Percentiles rank a stretch among this genome's conserved stretches.
Conservation (phyloP, 2,329 filamentous ascomycete species). For the Diaporthe citri region DNA sequence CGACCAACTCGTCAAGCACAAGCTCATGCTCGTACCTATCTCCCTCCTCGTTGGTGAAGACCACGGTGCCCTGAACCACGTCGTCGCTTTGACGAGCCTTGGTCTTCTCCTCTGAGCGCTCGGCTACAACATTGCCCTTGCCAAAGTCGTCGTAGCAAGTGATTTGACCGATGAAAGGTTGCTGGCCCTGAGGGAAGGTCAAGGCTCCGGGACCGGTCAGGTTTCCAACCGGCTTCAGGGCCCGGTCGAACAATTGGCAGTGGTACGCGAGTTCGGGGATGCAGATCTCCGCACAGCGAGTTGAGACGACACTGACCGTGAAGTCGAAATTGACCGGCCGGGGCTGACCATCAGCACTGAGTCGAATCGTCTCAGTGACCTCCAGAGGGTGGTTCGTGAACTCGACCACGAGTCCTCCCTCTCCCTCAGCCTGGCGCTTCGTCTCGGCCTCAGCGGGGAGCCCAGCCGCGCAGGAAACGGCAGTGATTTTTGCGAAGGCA, state of each 20-base stretch:
- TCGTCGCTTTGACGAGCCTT: conserved; percentile 1
- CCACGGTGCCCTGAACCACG: not conserved
- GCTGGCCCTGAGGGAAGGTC: not conserved
- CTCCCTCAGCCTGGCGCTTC: conserved; percentile 3
- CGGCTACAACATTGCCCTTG: not conserved
- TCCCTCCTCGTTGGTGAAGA: conserved; percentile 19
- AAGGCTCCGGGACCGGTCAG: not conserved
- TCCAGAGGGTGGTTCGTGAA: conserved; percentile 10
- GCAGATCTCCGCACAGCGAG: conserved; percentile 14
- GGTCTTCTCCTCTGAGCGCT: not conserved
- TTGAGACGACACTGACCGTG: not conserved
- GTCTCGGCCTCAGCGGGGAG: not conserved
- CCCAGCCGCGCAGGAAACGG: not conserved
- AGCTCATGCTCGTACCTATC: conserved; percentile 19
- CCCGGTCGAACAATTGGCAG: conserved; percentile 11
- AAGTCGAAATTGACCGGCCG: conserved; percentile 4
- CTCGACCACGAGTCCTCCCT: not conserved
- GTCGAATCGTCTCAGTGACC: conserved; percentile 15
- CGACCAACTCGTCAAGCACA: not conserved
- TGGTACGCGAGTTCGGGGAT: conserved; percentile 3
- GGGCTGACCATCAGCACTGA: conserved; percentile 2
- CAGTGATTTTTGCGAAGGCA: not conserved
- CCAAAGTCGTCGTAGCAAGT: conserved; percentile 18
- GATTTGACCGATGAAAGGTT: conserved; percentile 16
- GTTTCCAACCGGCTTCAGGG: not conserved